Base-by-base conservation (phyloP, 2,329 filamentous ascomycete species). In the Gremmenia infestans region DNA sequence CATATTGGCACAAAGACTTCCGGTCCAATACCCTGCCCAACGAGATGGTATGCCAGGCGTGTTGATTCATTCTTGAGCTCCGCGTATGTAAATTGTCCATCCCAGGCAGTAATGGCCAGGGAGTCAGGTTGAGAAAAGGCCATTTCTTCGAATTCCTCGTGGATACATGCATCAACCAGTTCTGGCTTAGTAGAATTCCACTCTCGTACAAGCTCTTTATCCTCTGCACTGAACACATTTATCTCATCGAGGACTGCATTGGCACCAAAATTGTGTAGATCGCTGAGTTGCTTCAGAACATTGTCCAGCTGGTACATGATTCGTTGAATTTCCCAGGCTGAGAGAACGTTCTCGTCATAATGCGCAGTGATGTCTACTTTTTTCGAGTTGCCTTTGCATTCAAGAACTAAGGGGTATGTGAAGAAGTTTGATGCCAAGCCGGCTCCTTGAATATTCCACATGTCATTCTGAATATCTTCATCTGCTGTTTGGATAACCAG, bases 1-100 rank as follows among this genome's bases (percentile, higher is more conserved):
- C 62, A 67, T 6, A 70, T 49, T 22, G 64, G 62, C 15, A 69
- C 54, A 11, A 62, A 53, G 9, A 47, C 40, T 47, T 58, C 59
- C 32, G 48, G 36, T 11, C 50, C 53, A 23, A 67, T 53, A 28
- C 64, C 62, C 17, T 53, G 43, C 17, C 37, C 43, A 12, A 54
- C 42, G 1, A 66, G 50, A 40, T 58, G 36, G 8, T 49, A 40
- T 4, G 65, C 61, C 19, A 66, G 22, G 2, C 32, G 45, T 8
- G 48, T 32, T 4, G 65, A 63, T 11, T 58, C 23, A 22, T 37
- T 15, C 11, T 63, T 58, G 14, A 67, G 52, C 36, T 64, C 51
- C 5, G 28, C 22, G 47, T 65, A 67, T 11, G 57, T 65, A 5
- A 65, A 42, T 25, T 62, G 50, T 9, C 60, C 64, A 43, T 66